Evolutionary conservation across 768 basidiomycete species (phyloP), one percentile per base, ranked within the genome.

Genomic region (button mushroom (Agaricus bisporus)): DNA sequence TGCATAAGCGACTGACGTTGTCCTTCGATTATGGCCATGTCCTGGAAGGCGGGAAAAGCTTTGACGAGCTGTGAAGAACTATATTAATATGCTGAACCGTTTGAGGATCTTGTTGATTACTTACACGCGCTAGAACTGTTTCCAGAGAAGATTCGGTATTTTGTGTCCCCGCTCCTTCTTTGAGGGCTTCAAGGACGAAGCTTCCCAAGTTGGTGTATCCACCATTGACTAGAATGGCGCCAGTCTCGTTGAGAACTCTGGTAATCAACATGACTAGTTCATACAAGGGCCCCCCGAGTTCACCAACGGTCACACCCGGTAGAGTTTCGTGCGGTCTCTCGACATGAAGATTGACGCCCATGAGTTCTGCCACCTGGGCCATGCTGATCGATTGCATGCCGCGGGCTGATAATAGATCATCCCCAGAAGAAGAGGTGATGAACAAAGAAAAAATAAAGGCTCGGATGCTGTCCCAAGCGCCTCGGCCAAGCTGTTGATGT

Each of bases 401-500:
- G 52, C 72, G 68, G 1, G 91, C 82, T 28, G 84, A 81, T 18
- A 93, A 73, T 12, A 83, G 63, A 63, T 87, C 80, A 20, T 75
- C 77, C 47, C 72, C 76, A 20, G 79, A 80, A 8, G 74, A 66
- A 4, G 86, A 85, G 25, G 81, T 75, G 57, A 94, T 74, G 67
- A 85, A 91, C 58, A 91, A 68, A 12, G 82, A 78, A 61, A 92
- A 82, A 28, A 81, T 73, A 48, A 95, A 77, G 2, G 82, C 85
- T 48, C 86, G 79, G 61, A 93, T 88, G 51, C 81, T 82, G 66
- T 94, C 88, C 79, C 85, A 92, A 57, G 90, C 89, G 18, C 91
- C 91, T 39, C 89, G 82, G 12, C 84, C 82, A 2, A 86, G 86
- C 52, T 81, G 80, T 12, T 69, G 68, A 66, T 89, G 90, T 37